Base-by-base conservation (phyloP, 176 grass and related monocot genomes). In the Tillandsia fasciculata region DNA sequence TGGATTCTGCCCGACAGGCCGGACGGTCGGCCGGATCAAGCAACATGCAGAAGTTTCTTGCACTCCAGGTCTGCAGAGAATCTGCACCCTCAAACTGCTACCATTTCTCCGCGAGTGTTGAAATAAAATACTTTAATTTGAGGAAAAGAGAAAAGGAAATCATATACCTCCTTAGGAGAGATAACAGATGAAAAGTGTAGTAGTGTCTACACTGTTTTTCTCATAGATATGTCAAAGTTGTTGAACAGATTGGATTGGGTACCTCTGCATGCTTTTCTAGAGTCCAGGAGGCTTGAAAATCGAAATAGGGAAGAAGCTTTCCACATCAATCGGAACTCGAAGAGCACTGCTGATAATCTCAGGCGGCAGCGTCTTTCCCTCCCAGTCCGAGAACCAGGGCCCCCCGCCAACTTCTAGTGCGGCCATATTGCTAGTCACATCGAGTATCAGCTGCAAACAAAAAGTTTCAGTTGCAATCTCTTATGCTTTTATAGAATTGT, bases 311-410 rank as follows among this genome's bases (percentile, higher is more conserved):
- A 92, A 66, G 70, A 92, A 81, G 48, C 71, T 87, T 14, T 85
- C 92, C 3, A 89, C 72, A 53, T 96, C 86, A 1, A 96, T 15
- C 17, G 64, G 88, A 51, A 85, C 74, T 13, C 57, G 53, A 2
- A 96, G 76, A 13, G 84, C 72, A 61, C 58, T 70, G 17, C 70
- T 92, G 49, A 96, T 53, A 75, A 81, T 8, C 52, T 87, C 86
- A 0, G 78, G 81, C 1, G 71, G 65, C 49, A 28, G 70, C 20
- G 92, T 83, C 15, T 73, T 74, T 75, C 83, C 92, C 69, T 89
- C 89, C 92, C 92, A 92, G 0, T 73, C 76, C 2, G 87, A 83
- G 69, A 96, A 92, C 92, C 92, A 96, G 51, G 92, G 92, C 20
- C 92, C 93, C 3, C 93, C 93, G 15, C 93, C 93, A 1, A 96